Conservation (phyloP, 148 eudicot species). For the Rhododendron ovatum region DNA sequence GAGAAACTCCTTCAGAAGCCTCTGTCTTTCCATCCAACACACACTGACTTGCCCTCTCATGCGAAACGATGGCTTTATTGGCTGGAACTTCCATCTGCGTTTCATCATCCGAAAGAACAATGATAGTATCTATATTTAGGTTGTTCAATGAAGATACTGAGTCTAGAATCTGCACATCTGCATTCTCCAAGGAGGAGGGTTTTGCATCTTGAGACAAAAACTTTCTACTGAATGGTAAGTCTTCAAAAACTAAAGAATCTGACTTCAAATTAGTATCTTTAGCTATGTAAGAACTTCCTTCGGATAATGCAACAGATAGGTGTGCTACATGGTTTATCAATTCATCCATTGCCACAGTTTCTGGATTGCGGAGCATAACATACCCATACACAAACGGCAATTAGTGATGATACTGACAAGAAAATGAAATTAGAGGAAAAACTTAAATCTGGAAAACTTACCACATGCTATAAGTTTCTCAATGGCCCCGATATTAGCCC, state of each 20-base stretch:
- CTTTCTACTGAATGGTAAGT: slow-evolving; percentile 22
- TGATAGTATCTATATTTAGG: slow-evolving; percentile 26
- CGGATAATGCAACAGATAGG: slow-evolving; percentile 60
- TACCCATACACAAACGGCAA: slow-evolving; percentile 14
- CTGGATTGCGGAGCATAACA: slow-evolving; percentile 38
- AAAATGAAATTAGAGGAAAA: slow-evolving; percentile 1
- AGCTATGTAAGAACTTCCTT: slow-evolving; percentile 20
- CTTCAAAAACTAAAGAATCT: slow-evolving; percentile 23
- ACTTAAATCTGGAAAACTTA: slow-evolving; percentile 26
- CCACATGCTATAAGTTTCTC: slow-evolving; percentile 67
- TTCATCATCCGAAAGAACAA: slow-evolving; percentile 84
- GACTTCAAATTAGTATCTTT: slow-evolving; percentile 26
- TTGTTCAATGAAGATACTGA: slow-evolving; percentile 17
- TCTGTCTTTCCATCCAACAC: slow-evolving; percentile 16
- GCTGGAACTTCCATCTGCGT: slow-evolving; percentile 27
- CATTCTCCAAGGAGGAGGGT: slow-evolving; percentile 22
- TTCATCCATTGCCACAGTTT: slow-evolving; percentile 51
- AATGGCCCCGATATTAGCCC: slow-evolving; percentile 31
- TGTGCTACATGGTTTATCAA: slow-evolving; percentile 52
- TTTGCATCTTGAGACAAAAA: slow-evolving; percentile 22
- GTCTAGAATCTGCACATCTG: slow-evolving; percentile 35
- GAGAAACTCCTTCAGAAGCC: slow-evolving; percentile 24
- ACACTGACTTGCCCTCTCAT: slow-evolving; percentile 14
- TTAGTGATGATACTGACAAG: background rate
- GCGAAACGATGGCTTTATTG: slow-evolving; percentile 14